Base-by-base conservation (phyloP, 129 eudicot genomes). In the Lactuca saligna region DNA sequence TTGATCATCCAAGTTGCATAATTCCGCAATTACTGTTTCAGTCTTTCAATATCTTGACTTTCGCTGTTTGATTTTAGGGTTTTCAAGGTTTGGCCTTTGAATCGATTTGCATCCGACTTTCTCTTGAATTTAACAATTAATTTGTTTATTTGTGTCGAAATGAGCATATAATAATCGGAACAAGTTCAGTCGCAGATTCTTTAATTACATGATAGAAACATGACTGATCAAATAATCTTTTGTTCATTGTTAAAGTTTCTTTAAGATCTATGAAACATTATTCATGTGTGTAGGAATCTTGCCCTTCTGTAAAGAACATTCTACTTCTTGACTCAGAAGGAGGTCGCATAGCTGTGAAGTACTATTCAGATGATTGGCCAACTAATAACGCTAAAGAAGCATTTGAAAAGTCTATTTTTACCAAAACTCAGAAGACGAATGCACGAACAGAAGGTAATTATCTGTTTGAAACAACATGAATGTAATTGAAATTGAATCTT, bases 301-400 rank as follows among this genome's bases (percentile, higher is more conserved):
- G 88, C 84, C 96, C 94, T 71, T 46, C 82, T 4, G 77, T 89
- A 13, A 86, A 89, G 80, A 89, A 86, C 69, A 80, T 89, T 62
- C 80, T 89, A 72, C 86, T 89, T 63, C 71, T 89, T 68, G 94
- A 89, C 57, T 82, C 88, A 3, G 89, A 89, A 73, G 96, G 96
- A 25, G 81, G 79, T 16, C 92, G 96, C 20, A 72, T 88, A 53
- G 96, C 96, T 9, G 82, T 72, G 51, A 88, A 83, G 66, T 89
- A 86, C 48, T 89, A 62, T 78, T 71, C 86, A 35, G 94, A 89
- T 54, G 96, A 86, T 14, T 89, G 96, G 96, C 82, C 88, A 16
- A 86, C 90, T 39, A 86, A 84, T 41, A 60, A 63, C 66, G 81
- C 90, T 13, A 86, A 89, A 68, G 85, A 80, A 71, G 86, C 88